phyloP scores from a whole-genome alignment of 2,329 filamentous ascomycete species.

The Tolypocladium sp. region DNA sequence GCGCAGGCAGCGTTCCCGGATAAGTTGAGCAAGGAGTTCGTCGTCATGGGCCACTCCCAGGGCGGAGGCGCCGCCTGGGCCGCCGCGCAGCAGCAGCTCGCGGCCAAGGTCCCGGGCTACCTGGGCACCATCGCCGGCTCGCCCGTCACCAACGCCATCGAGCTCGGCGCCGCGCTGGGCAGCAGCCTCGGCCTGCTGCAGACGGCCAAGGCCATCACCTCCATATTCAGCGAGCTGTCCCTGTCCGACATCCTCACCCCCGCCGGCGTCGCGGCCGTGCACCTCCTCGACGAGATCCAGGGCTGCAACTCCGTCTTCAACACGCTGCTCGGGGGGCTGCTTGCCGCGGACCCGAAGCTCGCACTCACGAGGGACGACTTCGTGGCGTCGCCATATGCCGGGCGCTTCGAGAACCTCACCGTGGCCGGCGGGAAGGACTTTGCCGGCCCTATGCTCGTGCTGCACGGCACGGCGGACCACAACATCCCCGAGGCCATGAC shows the following conservation, averaged over 20 bases:
- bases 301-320: conserved; percentile 6
- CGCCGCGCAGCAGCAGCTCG: conserved; percentile 16
- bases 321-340: conserved; percentile 1
- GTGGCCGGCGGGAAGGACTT: conserved; percentile 20
- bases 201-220: conserved; percentile 5
- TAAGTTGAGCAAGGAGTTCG: conserved; percentile 25
- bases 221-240: conserved; percentile 6
- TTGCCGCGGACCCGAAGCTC: neutral
- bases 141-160: conserved; percentile 15
- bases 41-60: conserved; percentile 36
- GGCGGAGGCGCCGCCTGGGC: conserved; percentile 35
- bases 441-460: conserved; percentile 24
- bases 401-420: conserved; percentile 13
- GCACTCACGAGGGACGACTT: conserved; percentile 7
- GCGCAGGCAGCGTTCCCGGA: conserved; percentile 29
- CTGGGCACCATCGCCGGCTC: conserved; percentile 24
- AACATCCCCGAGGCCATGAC: conserved; percentile 8
- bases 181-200: conserved; percentile 5
- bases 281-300: conserved; percentile 8
- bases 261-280: conserved; percentile 1
- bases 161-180: conserved; percentile 3
- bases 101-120: conserved; percentile 21
- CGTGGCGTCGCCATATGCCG: conserved; percentile 8
- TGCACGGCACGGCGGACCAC: conserved; percentile 21
- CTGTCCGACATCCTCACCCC: conserved; percentile 8